Percentiles rank a stretch among this genome's conserved stretches.
Evolutionary conservation across 257 asterid genomes (phyloP).

Genomic region (Solanum paucissectum): DNA sequence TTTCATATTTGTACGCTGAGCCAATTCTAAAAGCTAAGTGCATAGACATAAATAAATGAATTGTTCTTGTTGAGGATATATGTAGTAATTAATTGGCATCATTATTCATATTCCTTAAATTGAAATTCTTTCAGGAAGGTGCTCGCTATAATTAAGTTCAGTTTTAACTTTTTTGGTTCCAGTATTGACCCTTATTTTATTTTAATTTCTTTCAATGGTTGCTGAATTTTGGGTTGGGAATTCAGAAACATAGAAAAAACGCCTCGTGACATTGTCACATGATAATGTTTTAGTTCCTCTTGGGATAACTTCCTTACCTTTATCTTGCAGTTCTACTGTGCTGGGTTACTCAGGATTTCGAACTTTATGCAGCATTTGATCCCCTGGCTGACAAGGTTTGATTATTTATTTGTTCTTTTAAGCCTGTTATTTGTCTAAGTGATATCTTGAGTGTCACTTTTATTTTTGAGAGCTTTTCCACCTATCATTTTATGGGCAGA

Average conservation of each 20-base stretch:
- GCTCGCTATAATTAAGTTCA: background rate
- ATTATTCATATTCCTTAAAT: background rate
- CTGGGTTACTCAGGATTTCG: conserved; percentile 97
- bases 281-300: background rate
- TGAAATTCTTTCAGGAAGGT: background rate
- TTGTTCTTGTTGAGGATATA: background rate
- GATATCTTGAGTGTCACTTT: background rate
- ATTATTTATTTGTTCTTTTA: background rate
- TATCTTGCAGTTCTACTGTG: conserved; percentile 71
- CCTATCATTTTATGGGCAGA: conserved; percentile 33
- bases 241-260: background rate
- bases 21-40: background rate
- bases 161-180: background rate
- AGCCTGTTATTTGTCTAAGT: background rate
- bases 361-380: conserved; percentile 94
- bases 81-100: background rate
- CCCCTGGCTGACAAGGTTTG: conserved; percentile 99
- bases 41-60: background rate
- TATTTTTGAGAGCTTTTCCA: background rate
- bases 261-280: background rate
- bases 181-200: background rate
- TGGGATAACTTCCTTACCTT: background rate
- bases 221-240: background rate
- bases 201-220: background rate
- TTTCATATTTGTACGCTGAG: background rate